Evolutionary conservation across 129 eudicot species (phyloP), one percentile per base, ranked within the genome.

Genomic region (Artemisia tridentata): DNA sequence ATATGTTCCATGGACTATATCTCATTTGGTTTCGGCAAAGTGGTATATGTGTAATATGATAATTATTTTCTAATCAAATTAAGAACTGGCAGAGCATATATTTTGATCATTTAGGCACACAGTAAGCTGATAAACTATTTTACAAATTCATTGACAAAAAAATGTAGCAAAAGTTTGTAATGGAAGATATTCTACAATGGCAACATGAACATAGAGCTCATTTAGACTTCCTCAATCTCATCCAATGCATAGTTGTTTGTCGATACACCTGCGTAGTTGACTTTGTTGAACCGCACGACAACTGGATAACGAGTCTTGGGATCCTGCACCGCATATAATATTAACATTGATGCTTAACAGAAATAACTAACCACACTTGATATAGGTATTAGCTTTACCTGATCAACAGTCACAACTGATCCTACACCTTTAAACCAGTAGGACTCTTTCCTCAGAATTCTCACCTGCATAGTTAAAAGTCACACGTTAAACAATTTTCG

Each of bases 181-280:
- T 60, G 45, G 29, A 58, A 76, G 73, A 74, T 49, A 73, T 48
- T 72, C 82, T 82, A 78, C 63, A 47, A 49, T 74, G 68, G 67
- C 74, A 82, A 31, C 55, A 71, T 72, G 77, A 72, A 63, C 53
- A 27, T 4, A 2, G 65, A 45, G 57, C 27, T 83, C 75, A 72
- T 65, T 78, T 65, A 71, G 64, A 85, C 84, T 81, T 85, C 91
- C 75, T 85, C 78, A 29, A 93, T 79, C 86, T 93, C 96, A 80
- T 89, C 96, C 95, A 93, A 84, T 77, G 98, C 98, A 66, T 89
- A 93, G 90, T 93, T 93, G 98, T 93, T 93, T 73, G 98, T 93
- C 2, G 98, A 93, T 62, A 93, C 90, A 82, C 85, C 85, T n/a
- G 98, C 96, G 59, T 93, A 93, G 62, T 93, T 93, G 78, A 89